A percentile compares a stretch with the other conserved stretches of the same genome.
phyloP scores from a whole-genome alignment of 163 green algal species.

The Chlamydomonas reinhardtii region DNA sequence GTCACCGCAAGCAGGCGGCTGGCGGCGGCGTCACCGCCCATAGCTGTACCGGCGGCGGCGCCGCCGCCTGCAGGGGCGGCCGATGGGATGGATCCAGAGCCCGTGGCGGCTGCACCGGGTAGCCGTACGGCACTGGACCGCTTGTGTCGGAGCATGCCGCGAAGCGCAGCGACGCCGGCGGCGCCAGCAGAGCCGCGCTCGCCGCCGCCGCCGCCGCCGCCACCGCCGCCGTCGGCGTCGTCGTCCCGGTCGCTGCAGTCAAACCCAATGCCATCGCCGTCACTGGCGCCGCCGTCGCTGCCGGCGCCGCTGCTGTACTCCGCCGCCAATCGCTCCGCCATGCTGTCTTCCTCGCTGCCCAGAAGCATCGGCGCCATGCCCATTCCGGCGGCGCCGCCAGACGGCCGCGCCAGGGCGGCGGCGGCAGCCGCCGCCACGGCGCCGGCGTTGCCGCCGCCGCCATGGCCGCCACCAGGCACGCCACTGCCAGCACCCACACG shows the following conservation, averaged over 20 bases:
- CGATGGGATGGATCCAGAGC: too few relatives aligned
- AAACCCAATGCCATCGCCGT: neutral
- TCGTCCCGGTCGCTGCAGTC: neutral
- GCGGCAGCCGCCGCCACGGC: neutral
- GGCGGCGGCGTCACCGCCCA: too few relatives aligned
- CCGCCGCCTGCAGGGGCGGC: too few relatives aligned
- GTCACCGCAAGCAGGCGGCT: neutral
- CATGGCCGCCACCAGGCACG: neutral
- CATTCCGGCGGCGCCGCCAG: neutral
- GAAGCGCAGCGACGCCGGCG: constrained; percentile 26
- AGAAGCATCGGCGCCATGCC: neutral
- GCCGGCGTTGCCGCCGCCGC: neutral
- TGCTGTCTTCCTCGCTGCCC: constrained; percentile 4
- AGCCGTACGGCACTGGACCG: too few relatives aligned
- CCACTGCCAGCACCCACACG: neutral
- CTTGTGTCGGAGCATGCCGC: constrained; percentile 7
- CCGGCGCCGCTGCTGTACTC: neutral
- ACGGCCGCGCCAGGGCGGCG: neutral
- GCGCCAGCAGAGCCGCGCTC: neutral
- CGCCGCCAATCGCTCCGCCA: constrained; percentile 19
- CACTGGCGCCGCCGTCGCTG: neutral
- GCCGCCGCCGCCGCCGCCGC: neutral
- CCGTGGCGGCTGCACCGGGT: too few relatives aligned
- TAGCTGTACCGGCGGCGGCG: too few relatives aligned
- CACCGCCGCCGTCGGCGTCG: neutral